Evolutionary conservation across 202 grass and related monocot species (phyloP), one percentile per base, ranked within the genome.

Genomic region (Schoenoplectus tabernaemontani): DNA sequence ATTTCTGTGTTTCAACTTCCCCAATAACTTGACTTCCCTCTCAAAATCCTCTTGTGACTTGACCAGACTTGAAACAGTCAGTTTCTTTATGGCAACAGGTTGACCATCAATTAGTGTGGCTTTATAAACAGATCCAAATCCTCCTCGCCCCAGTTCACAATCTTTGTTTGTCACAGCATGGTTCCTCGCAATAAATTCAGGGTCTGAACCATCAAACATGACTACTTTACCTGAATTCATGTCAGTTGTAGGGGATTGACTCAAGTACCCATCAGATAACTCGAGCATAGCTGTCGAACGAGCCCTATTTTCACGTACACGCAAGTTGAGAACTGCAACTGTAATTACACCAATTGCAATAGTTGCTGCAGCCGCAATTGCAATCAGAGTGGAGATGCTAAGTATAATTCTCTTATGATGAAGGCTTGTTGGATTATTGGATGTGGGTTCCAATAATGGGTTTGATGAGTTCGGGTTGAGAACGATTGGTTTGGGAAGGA

Each of bases 41-140:
- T 99, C 96, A 83, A 99, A 99, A 84, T 99, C 96, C 60, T 93
- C 88, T 85, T 95, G 96, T 37, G 96, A 99, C 79, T 99, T 99
- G 51, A 99, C 96, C 85, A 95, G 89, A 83, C 96, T 99, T 51
- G 96, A 99, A 77, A 99, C 96, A 8, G 92, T 99, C 83, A 99
- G 86, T 71, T 99, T 99, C 82, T 99, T 99, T 67, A 99, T 99
- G 61, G 96, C 96, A 83, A 99, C 79, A 39, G 91, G 87, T 61
- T 87, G 85, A 48, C 96, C 96, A 86, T 99, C 90, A 68, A 75
- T 88, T 34, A 95, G 85, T 83, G 86, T 82, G 47, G 92, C 87
- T 86, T 92, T 91, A 76, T 99, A 99, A 22, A 99, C 96, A 22
- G 92, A 84, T 47, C 96, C 96, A 85, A 99, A 99, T 61, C 96